phyloP scores from a whole-genome alignment of 2,329 filamentous ascomycete species.

The Xylaria hypoxylon region DNA sequence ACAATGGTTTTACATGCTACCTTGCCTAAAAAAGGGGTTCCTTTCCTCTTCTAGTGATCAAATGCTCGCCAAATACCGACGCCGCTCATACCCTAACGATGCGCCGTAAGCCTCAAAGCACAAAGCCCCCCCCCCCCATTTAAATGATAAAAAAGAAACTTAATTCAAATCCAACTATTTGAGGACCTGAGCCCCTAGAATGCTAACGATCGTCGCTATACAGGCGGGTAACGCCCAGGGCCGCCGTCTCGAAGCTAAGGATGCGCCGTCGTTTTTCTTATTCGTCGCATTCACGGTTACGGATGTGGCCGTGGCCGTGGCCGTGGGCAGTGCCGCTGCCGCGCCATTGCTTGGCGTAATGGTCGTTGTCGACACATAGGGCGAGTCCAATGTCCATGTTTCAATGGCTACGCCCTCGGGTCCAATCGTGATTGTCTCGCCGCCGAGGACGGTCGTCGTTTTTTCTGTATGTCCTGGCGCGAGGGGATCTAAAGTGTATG shows the following conservation, averaged over 20 bases:
- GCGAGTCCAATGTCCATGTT: slow-evolving; percentile 59
- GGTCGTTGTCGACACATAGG: slow-evolving; percentile 59
- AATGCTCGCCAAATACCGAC: slow-evolving; percentile 15
- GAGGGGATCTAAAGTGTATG: slow-evolving; percentile 61
- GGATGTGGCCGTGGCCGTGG: slow-evolving; percentile 37
- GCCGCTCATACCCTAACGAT: slow-evolving; percentile 2
- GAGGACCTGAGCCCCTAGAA: slow-evolving; percentile 46
- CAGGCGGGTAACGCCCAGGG: slow-evolving; percentile 43
- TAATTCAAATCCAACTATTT: slow-evolving; percentile 36
- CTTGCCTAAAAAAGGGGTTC: neutral
- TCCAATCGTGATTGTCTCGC: slow-evolving; percentile 64
- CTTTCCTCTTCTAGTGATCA: slow-evolving; percentile 9
- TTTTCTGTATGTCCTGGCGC: slow-evolving; percentile 51
- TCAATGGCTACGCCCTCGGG: slow-evolving; percentile 62
- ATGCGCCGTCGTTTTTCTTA: slow-evolving; percentile 39
- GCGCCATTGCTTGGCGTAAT: slow-evolving; percentile 50
- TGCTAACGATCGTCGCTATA: slow-evolving; percentile 57
- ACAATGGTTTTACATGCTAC: slow-evolving; percentile 10
- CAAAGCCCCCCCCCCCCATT: slow-evolving; percentile 4
- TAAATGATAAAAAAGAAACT: neutral
- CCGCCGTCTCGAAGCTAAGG: slow-evolving; percentile 35
- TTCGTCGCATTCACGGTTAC: slow-evolving; percentile 4
- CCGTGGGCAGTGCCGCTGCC: slow-evolving; percentile 38
- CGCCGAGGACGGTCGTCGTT: slow-evolving; percentile 61
- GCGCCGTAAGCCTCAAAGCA: slow-evolving; percentile 16